Evolutionary conservation across 192 early-diverging fungal genomes (phyloP).

Genomic region (Gonapodya prolifera): DNA sequence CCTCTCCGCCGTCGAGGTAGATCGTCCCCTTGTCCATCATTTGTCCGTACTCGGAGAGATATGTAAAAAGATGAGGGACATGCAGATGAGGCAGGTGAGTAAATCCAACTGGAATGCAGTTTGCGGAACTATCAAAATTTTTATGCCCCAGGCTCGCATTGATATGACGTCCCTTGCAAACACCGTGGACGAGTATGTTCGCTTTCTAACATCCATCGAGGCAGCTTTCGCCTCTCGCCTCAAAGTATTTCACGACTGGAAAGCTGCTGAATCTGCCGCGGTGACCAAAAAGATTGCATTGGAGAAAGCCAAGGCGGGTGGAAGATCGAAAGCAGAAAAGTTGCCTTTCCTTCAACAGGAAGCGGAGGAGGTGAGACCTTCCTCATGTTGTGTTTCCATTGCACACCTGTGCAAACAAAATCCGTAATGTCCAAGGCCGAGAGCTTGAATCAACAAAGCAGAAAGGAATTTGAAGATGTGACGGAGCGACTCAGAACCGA

Average conservation of each 20-base stretch:
- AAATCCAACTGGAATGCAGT: background rate
- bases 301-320: conserved; percentile 20
- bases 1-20: conserved; percentile 58
- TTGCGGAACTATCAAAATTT: conserved; percentile 7
- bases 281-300: conserved; percentile 44
- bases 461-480: conserved; percentile 63
- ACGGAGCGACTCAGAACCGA: conserved; percentile 56
- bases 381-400: conserved; percentile 10
- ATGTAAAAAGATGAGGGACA: conserved; percentile 61
- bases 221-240: conserved; percentile 64
- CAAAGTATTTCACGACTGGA: conserved; percentile 53
- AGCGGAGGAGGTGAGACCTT: conserved; percentile 34
- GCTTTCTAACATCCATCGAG: conserved; percentile 71
- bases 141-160: conserved; percentile 36
- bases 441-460: conserved; percentile 25
- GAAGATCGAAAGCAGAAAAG: conserved; percentile 32
- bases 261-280: conserved; percentile 53
- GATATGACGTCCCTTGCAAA: conserved; percentile 63
- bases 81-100: conserved; percentile 63
- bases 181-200: conserved; percentile 80
- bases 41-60: conserved; percentile 62
- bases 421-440: conserved; percentile 27
- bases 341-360: conserved; percentile 24
- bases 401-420: conserved; percentile 17
- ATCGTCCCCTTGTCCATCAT: conserved; percentile 47